Percentiles rank a stretch among this genome's conserved stretches.
Conservation (phyloP, 179 eudicot genomes). For the Heliamphora pulchella region DNA sequence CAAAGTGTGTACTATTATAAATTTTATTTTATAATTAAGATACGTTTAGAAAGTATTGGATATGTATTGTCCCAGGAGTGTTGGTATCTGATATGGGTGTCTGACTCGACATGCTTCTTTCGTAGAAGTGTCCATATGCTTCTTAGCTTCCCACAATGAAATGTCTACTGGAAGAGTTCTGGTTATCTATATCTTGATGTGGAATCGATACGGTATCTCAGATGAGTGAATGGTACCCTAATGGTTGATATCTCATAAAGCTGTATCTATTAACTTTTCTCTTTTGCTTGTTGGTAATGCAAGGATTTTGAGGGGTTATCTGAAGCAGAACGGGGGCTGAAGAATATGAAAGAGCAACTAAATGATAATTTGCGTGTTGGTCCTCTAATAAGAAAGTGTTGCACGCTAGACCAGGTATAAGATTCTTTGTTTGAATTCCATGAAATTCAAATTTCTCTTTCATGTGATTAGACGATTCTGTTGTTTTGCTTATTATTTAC, state of each 20-base stretch:
- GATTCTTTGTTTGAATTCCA: not conserved
- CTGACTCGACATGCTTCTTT: too few relatives aligned
- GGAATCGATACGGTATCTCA: not conserved
- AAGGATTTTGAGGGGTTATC: slow-evolving; percentile 80
- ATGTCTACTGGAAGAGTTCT: not conserved
- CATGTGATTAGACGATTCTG: not conserved
- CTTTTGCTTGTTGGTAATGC: slow-evolving; percentile 11
- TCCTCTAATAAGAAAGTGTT: slow-evolving; percentile 68
- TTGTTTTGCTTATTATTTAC: not conserved
- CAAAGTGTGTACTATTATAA: too few relatives aligned
- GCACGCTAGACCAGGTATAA: slow-evolving; percentile 81
- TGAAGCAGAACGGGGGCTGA: slow-evolving; percentile 57
- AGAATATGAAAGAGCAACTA: slow-evolving; percentile 61
- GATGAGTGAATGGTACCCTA: not conserved
- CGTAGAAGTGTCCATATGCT: too few relatives aligned
- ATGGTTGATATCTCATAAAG: not conserved
- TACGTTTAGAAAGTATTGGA: too few relatives aligned
- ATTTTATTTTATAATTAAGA: too few relatives aligned
- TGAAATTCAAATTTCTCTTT: not conserved
- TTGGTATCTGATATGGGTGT: too few relatives aligned
- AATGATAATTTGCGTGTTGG: slow-evolving; percentile 78
- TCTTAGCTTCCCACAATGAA: too few relatives aligned
- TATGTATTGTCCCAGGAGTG: too few relatives aligned
- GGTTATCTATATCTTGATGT: not conserved
- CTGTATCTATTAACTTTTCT: not conserved